Conservation (phyloP, 768 basidiomycete species). For the Neoboletus subvelutipes region DNA sequence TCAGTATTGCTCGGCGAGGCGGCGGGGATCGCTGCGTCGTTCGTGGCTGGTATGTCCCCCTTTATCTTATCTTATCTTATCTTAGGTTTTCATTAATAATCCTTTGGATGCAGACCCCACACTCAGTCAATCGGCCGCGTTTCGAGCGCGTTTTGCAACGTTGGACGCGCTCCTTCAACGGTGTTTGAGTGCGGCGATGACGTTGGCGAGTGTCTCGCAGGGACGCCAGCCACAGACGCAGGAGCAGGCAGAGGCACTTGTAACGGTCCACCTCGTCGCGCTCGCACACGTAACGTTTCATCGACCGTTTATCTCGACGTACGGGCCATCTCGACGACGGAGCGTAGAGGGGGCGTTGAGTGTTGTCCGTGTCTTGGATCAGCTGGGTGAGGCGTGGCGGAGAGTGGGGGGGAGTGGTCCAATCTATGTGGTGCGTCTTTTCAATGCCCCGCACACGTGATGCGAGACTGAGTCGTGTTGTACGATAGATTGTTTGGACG, state of each 20-base stretch:
- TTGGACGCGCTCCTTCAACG: slow-evolving; percentile 47
- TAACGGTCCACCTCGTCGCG: slow-evolving; percentile 22
- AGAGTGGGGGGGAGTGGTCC: slow-evolving; percentile 15
- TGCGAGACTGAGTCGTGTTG: background rate
- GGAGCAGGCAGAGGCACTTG: slow-evolving; percentile 4
- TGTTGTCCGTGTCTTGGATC: slow-evolving; percentile 17
- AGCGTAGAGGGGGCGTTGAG: slow-evolving; percentile 18
- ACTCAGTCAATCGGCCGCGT: slow-evolving; percentile 42
- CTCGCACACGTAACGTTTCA: slow-evolving; percentile 29
- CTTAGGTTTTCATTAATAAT: too few species aligned
- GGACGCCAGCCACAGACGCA: background rate
- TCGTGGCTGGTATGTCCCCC: slow-evolving; percentile 26
- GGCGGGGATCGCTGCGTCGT: slow-evolving; percentile 26
- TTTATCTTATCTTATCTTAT: background rate
- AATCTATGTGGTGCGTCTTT: slow-evolving; percentile 17
- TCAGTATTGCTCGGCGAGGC: slow-evolving; percentile 38
- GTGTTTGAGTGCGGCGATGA: slow-evolving; percentile 14
- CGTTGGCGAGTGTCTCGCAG: background rate
- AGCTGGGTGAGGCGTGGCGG: slow-evolving; percentile 1
- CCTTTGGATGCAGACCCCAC: slow-evolving; percentile 36
- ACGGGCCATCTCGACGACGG: slow-evolving; percentile 13
- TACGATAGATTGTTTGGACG: slow-evolving; percentile 30
- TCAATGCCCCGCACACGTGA: background rate
- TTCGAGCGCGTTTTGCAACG: slow-evolving; percentile 43
- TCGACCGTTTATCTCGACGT: slow-evolving; percentile 15